These are phyloP conservation scores for Choiromyces venosus DNA, from an alignment of 495 filamentous ascomycete species.

Conservation along the genomic window DNA sequence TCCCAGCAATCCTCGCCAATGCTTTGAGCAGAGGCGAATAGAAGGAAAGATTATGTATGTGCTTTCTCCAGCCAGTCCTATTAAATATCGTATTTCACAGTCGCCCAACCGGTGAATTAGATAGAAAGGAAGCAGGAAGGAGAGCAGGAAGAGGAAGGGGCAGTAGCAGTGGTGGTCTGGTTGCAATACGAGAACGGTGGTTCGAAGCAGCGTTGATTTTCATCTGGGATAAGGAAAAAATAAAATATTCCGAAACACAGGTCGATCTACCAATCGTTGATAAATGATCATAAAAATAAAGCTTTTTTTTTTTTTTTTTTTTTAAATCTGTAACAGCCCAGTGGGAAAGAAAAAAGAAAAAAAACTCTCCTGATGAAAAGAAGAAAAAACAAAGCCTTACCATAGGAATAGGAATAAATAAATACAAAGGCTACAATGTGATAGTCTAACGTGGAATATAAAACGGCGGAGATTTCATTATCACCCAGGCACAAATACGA, in stretches of 20 bases:
- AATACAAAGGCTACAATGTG: not conserved
- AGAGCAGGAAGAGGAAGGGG: not conserved
- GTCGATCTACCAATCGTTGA: not conserved
- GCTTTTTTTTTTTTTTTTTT: not conserved
- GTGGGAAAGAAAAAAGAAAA: not conserved
- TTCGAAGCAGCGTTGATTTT: not conserved
- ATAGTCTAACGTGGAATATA: not conserved
- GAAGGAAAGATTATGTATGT: not conserved
- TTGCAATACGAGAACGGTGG: not conserved
- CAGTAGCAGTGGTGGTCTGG: too few species aligned
- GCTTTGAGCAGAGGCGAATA: not conserved
- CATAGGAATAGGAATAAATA: not conserved
- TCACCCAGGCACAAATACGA: not conserved
- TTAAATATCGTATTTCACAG: not conserved
- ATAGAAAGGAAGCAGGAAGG: not conserved
- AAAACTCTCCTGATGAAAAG: not conserved
- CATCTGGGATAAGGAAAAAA: not conserved
- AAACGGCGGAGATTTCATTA: not conserved
- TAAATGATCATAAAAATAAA: not conserved
- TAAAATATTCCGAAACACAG: not conserved
- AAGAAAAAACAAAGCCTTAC: not conserved
- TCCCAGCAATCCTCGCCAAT: not conserved
- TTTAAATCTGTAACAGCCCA: not conserved
- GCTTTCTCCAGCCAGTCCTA: not conserved
- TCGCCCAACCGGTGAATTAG: not conserved